Evolutionary conservation across 371 early-diverging fungal species (phyloP), one percentile per base, ranked within the genome.

Genomic region (Umbelopsis sp.): DNA sequence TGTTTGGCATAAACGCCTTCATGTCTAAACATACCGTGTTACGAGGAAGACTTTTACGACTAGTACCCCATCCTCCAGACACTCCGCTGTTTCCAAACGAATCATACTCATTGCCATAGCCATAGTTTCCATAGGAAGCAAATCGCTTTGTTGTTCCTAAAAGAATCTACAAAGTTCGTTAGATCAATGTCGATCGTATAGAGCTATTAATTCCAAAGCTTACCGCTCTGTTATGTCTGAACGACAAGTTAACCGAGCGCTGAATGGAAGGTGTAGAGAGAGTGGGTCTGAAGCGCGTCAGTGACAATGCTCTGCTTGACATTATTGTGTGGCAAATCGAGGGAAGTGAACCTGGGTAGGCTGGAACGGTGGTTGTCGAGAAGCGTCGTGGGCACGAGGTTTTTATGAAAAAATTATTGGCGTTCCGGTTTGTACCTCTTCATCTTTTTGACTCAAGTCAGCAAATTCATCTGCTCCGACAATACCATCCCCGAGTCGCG

Each of bases 41-140:
- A 67, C 84, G 73, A 20, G 86, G 86, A 41, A 86, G 70, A 20
- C 79, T 76, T 70, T 76, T 76, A n/a, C 80, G 77, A 46, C 76
- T 78, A 48, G 53, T 48, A 46, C 72, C 71, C 35, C 71, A 69
- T 7, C 79, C 81, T 78, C 81, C 79, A 3, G 75, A 67, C 18
- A 64, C 65, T 16, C 65, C 66, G 25, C 72, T 38, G 22, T 73
- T 70, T 10, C 75, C 74, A 38, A 71, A 74, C 29, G 75, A 67
- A 52, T 80, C 83, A 63, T 80, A 80, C 38, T 80, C 79, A 35
- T 72, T 78, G 22, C 74, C 75, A 48, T 83, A 81, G 22, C 75
- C 75, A 65, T 76, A 74, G 18, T 77, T 76, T 16, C 80, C 73
- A 53, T 83, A 81, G 18, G 53, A 63, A 20, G 72, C 77, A 44